Percentiles rank a stretch among this genome's conserved stretches.
Conservation (phyloP, 331 rosid species). For the Quercus tomentella region DNA sequence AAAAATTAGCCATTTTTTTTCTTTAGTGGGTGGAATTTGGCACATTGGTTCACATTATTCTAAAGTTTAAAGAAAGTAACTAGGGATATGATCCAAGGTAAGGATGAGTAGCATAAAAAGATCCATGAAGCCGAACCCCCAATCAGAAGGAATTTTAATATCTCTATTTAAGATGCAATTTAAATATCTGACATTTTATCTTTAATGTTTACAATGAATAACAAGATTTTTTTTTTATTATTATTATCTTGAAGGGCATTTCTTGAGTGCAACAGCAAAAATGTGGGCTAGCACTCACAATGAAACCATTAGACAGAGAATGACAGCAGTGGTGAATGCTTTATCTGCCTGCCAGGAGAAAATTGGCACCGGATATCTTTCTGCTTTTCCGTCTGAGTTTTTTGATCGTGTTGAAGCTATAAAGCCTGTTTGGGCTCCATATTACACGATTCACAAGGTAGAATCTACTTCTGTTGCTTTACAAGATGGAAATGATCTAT, state of each 20-base stretch:
- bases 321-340: constrained; percentile 47
- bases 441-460: constrained; percentile 99
- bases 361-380: constrained; percentile 77
- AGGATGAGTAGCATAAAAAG: too few relatives aligned
- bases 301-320: constrained; percentile 45
- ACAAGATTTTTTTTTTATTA: neutral
- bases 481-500: neutral
- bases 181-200: neutral
- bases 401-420: constrained; percentile 73
- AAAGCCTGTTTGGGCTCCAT: constrained; percentile 81
- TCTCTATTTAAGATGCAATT: too few relatives aligned
- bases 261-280: constrained; percentile 75
- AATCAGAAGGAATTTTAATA: neutral
- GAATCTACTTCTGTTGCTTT: neutral
- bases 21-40: too few relatives aligned
- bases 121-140: too few relatives aligned
- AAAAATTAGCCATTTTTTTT: neutral
- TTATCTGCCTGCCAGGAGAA: constrained; percentile 64
- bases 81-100: too few relatives aligned
- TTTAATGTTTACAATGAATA: neutral
- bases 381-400: constrained; percentile 74
- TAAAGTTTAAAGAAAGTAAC: neutral
- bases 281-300: constrained; percentile 89
- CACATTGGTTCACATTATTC: neutral
- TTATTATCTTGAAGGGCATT: constrained; percentile 58